Evolutionary conservation across 208 protist species (phyloP).

Genomic region (Sergeia podlipaevii): DNA sequence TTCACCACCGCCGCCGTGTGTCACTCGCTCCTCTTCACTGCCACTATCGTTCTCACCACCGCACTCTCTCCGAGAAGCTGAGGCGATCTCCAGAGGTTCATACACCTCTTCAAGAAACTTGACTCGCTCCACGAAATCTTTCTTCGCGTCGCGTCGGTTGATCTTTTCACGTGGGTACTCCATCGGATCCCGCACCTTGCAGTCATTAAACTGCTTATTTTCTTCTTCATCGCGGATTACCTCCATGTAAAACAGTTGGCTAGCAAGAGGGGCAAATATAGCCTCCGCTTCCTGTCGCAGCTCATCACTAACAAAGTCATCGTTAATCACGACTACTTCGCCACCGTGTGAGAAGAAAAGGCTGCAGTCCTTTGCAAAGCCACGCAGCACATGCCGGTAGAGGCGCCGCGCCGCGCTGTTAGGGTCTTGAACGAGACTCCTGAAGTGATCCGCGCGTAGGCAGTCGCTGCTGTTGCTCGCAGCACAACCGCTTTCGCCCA

Average conservation of each 20-base stretch:
- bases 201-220: slow-evolving; percentile 53
- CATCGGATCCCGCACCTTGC: slow-evolving; percentile 53
- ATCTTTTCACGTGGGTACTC: slow-evolving; percentile 59
- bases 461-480: slow-evolving; percentile 6
- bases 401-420: slow-evolving; percentile 44
- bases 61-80: not conserved
- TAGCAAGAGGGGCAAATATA: slow-evolving; percentile 44
- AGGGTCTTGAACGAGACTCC: slow-evolving; percentile 42
- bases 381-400: slow-evolving; percentile 62
- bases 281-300: slow-evolving; percentile 66
- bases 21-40: no score
- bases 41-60: no score
- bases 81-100: slow-evolving; percentile 26
- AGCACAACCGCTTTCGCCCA: not conserved
- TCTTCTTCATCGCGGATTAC: slow-evolving; percentile 47
- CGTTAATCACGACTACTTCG: slow-evolving; percentile 86
- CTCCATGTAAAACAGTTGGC: slow-evolving; percentile 79
- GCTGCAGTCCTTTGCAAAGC: slow-evolving; percentile 50
- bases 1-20: no score
- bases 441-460: slow-evolving; percentile 59
- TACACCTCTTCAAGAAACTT: slow-evolving; percentile 49
- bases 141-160: slow-evolving; percentile 14
- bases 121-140: slow-evolving; percentile 62
- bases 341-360: slow-evolving; percentile 62
- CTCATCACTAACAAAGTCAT: slow-evolving; percentile 77